phyloP scores from a whole-genome alignment of 1,284 basidiomycete species.

The Ustilago loliicola region DNA sequence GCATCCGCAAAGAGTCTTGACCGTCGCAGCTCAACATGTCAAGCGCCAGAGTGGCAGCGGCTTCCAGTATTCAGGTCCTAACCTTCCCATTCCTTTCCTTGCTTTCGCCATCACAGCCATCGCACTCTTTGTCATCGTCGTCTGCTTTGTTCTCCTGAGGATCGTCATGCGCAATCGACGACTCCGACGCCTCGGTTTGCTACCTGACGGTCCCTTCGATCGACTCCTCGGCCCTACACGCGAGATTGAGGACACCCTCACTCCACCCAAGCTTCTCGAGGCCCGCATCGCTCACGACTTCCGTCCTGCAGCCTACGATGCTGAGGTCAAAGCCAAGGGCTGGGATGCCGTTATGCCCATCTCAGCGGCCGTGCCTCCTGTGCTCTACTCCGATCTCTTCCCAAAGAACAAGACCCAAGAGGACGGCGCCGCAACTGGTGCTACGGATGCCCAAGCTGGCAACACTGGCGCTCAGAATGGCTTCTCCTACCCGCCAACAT shows the following conservation, averaged over 20 bases:
- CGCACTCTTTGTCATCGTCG: slow-evolving; percentile 65
- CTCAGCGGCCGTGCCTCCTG: slow-evolving; percentile 55
- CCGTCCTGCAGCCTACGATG: slow-evolving; percentile 34
- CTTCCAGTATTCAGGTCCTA: slow-evolving; percentile 29
- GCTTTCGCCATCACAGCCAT: slow-evolving; percentile 60
- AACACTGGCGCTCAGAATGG: slow-evolving; percentile 7
- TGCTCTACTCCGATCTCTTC: slow-evolving; percentile 50
- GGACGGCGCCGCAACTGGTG: background rate
- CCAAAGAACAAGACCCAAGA: slow-evolving; percentile 20
- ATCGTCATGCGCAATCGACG: slow-evolving; percentile 65
- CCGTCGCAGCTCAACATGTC: slow-evolving; percentile 6
- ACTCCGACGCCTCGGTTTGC: slow-evolving; percentile 57
- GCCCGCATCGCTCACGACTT: slow-evolving; percentile 58
- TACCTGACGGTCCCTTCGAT: slow-evolving; percentile 55
- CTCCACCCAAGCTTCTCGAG: slow-evolving; percentile 62
- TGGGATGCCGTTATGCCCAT: slow-evolving; percentile 63
- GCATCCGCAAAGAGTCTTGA: background rate
- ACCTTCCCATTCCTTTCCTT: slow-evolving; percentile 56
- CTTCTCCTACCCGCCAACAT: slow-evolving; percentile 38
- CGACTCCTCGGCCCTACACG: slow-evolving; percentile 50
- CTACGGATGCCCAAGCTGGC: slow-evolving; percentile 5
- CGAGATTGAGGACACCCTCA: slow-evolving; percentile 59
- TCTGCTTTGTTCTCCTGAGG: slow-evolving; percentile 64
- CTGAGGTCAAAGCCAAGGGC: slow-evolving; percentile 46
- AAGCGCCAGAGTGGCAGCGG: slow-evolving; percentile 31